Evolutionary conservation across 2,329 filamentous ascomycete genomes (phyloP).

Genomic region (Penicillium sp.): DNA sequence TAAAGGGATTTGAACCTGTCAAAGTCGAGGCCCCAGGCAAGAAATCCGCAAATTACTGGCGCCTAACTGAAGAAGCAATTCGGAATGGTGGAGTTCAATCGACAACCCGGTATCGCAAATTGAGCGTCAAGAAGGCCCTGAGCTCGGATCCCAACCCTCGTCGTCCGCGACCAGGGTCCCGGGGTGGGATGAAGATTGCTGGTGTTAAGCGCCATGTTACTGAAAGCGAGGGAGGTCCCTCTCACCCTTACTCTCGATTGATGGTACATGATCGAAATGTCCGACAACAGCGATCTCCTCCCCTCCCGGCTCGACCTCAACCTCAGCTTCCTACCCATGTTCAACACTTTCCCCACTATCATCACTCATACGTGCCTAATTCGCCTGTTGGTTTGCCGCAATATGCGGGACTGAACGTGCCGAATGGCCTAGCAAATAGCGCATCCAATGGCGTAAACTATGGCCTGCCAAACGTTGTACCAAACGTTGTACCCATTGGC

Average conservation of each 20-base stretch:
- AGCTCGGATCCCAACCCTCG: slow-evolving; percentile 45
- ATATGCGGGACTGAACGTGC: neutral
- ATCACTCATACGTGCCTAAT: neutral
- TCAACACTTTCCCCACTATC: neutral
- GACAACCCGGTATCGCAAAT: slow-evolving; percentile 76
- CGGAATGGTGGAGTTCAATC: slow-evolving; percentile 72
- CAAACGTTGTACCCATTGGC: too few species aligned
- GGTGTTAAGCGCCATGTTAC: slow-evolving; percentile 35
- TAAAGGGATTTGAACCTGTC: slow-evolving; percentile 56
- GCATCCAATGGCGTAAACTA: too few species aligned
- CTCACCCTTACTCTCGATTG: slow-evolving; percentile 21
- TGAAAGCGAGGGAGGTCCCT: slow-evolving; percentile 31
- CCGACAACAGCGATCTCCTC: neutral
- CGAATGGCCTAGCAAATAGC: neutral
- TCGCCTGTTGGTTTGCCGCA: neutral
- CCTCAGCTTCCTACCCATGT: neutral
- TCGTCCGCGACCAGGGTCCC: slow-evolving; percentile 48
- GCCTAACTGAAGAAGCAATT: slow-evolving; percentile 71
- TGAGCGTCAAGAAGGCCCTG: slow-evolving; percentile 44
- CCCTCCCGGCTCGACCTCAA: neutral
- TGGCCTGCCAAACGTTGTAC: too few species aligned
- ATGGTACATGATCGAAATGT: slow-evolving; percentile 1
- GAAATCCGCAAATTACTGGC: slow-evolving; percentile 74
- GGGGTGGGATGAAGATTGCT: slow-evolving; percentile 45
- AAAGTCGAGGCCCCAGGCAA: slow-evolving; percentile 55